Base-by-base conservation (phyloP, 495 filamentous ascomycete genomes). In the Trypethelium eluteriae region DNA sequence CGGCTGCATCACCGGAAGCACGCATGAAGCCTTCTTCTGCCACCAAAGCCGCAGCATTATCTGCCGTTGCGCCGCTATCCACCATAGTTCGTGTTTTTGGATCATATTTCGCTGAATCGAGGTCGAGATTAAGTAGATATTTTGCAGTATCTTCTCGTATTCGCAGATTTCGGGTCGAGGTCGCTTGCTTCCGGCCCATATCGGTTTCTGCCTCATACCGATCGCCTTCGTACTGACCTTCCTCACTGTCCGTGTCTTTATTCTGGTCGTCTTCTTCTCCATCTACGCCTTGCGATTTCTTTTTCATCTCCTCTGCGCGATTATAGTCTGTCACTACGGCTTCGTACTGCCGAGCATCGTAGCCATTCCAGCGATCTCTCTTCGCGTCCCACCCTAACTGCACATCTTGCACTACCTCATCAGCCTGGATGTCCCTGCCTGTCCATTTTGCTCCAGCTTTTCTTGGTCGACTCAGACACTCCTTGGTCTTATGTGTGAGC, bases 91-190 rank as follows among this genome's bases (percentile, higher is more conserved):
- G 85, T 41, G 93, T 98, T 74, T 98, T 98, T 0, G 94, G 94
- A 72, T 98, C 95, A 76, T 98, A 98, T 73, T 96, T 96, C 12
- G 94, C 95, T 0, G 93, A 96, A 70, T 98, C 94, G 2, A 95
- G 84, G 71, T 98, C 94, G 3, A 98, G 83, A 72, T 97, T 97
- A 0, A 97, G 80, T 6, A 98, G 79, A 74, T 98, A 98, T 74
- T 98, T 98, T n/a, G 94, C 94, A 4, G 94, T 98, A 76, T 98
- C 94, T 79, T 98, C 94, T 72, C 94, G 86, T 68, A 98, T 85
- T 64, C 94, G 85, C 68, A 98, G 82, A 71, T 97, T 93, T 68
- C 91, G 84, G 3, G 93, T 96, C n/a, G 88, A 85, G 2, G 91
- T 96, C 62, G 86, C 88, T 75, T 96, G 93, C 64, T 95, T 86